Percentiles rank a stretch among this genome's conserved stretches.
phyloP scores from a whole-genome alignment of 768 basidiomycete genomes.

The Collybiopsis luxurians region DNA sequence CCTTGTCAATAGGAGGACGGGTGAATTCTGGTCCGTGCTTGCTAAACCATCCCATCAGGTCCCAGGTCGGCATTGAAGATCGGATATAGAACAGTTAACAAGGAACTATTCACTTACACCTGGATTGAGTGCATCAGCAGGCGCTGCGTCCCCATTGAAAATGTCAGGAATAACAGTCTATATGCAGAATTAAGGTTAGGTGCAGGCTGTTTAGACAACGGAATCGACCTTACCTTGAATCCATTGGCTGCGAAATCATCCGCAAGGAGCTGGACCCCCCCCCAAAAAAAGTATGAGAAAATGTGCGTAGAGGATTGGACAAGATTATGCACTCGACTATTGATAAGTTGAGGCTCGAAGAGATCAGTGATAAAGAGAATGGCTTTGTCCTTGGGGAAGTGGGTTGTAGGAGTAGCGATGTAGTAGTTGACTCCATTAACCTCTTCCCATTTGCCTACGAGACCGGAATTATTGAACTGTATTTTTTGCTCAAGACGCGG shows the following conservation, averaged over 20 bases:
- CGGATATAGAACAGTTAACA: too few relatives aligned
- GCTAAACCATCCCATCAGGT: constrained; percentile 40
- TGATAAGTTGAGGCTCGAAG: constrained; percentile 47
- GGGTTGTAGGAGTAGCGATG: constrained; percentile 47
- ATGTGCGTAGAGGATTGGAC: background rate
- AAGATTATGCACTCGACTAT: constrained; percentile 34
- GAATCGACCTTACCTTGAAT: constrained; percentile 21
- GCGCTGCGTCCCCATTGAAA: constrained; percentile 38
- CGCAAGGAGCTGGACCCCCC: constrained; percentile 28
- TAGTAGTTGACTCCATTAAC: constrained; percentile 51
- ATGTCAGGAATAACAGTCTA: constrained; percentile 41
- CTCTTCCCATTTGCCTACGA: constrained; percentile 42
- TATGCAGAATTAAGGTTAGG: background rate
- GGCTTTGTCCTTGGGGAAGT: constrained; percentile 54
- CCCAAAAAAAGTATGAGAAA: background rate
- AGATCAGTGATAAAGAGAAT: constrained; percentile 53
- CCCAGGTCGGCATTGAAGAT: constrained; percentile 29
- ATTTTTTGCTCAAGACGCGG: too few relatives aligned
- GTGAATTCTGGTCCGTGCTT: constrained; percentile 38
- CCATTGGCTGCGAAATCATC: constrained; percentile 40
- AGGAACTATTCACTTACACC: constrained; percentile 18
- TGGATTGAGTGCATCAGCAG: constrained; percentile 31
- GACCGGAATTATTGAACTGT: background rate
- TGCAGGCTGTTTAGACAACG: background rate
- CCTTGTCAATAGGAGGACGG: constrained; percentile 52